A percentile compares a stretch with the other conserved stretches of the same genome.
Evolutionary conservation across 768 basidiomycete genomes (phyloP).

Genomic region (Psilocybe azurescens): DNA sequence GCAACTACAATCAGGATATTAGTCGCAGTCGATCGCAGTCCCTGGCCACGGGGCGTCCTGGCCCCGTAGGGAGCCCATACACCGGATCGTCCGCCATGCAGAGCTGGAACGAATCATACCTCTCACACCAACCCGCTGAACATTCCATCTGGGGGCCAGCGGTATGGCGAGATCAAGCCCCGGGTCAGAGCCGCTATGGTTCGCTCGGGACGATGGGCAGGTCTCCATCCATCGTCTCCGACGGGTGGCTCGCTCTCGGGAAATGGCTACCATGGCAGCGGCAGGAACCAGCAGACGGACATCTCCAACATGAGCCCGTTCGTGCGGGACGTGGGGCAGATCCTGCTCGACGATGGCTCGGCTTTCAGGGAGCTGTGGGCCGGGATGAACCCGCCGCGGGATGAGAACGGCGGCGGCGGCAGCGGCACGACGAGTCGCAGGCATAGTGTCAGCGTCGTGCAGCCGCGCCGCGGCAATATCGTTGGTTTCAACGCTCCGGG

Average conservation of each 20-base stretch:
- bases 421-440: conserved; percentile 85
- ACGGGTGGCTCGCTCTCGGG: conserved; percentile 43
- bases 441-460: conserved; percentile 85
- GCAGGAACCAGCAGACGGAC: conserved; percentile 47
- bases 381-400: conserved; percentile 65
- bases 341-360: conserved; percentile 74
- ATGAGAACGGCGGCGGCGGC: conserved; percentile 64
- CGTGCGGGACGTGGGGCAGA: conserved; percentile 81
- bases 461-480: conserved; percentile 67
- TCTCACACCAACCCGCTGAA: conserved; percentile 59
- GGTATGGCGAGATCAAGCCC: conserved; percentile 71
- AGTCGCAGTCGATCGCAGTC: conserved; percentile 81
- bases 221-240: conserved; percentile 54
- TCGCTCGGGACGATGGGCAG: conserved; percentile 60
- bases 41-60: conserved; percentile 65
- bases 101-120: conserved; percentile 65
- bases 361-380: conserved; percentile 80
- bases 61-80: conserved; percentile 56
- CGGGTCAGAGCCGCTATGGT: conserved; percentile 67
- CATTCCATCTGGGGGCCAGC: conserved; percentile 44
- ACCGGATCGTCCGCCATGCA: conserved; percentile 49
- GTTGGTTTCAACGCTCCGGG: conserved; percentile 73
- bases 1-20: conserved; percentile 65
- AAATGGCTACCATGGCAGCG: conserved; percentile 49
- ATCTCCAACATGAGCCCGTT: conserved; percentile 86